Conservation (phyloP, 345 rosid genomes). For the Ceriops zippeliana region DNA sequence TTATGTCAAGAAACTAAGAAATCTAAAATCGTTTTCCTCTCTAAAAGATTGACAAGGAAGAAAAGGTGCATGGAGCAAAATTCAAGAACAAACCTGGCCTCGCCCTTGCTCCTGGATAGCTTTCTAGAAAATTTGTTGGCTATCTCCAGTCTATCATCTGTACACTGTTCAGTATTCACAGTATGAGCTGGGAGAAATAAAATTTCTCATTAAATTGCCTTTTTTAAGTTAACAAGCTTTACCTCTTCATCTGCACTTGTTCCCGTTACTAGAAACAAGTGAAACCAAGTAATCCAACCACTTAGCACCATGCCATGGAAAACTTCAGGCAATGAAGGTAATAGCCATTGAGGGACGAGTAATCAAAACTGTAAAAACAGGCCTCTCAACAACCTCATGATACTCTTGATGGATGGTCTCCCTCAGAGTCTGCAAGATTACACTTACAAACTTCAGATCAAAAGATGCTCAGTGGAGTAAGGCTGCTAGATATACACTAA, state of each 20-base stretch:
- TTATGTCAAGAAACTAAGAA: too few relatives aligned
- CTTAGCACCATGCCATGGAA: conserved; percentile 18
- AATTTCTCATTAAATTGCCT: neutral
- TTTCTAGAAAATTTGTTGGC: conserved; percentile 86
- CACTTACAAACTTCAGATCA: neutral
- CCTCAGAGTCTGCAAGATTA: conserved; percentile 55
- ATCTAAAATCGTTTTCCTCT: too few relatives aligned
- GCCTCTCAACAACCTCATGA: conserved; percentile 91
- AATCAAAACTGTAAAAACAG: conserved; percentile 83
- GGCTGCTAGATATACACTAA: neutral
- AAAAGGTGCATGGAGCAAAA: too few relatives aligned
- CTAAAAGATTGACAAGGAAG: too few relatives aligned
- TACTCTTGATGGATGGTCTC: conserved; percentile 92
- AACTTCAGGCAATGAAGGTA: conserved; percentile 3
- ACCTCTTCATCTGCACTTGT: conserved; percentile 90
- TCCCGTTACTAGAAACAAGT: conserved; percentile 60
- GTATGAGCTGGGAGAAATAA: conserved; percentile 5
- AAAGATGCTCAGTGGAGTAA: neutral
- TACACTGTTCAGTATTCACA: conserved; percentile 19
- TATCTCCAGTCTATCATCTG: conserved; percentile 88
- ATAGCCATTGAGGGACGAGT: neutral
- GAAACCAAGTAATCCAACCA: conserved; percentile 22
- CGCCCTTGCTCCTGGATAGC: conserved; percentile 91
- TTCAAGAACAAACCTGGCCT: conserved; percentile 61
- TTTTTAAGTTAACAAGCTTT: conserved; percentile 10